These are phyloP conservation scores for Bauhinia variegata DNA, from an alignment of 306 rosid genomes.

Conservation along the genomic window DNA sequence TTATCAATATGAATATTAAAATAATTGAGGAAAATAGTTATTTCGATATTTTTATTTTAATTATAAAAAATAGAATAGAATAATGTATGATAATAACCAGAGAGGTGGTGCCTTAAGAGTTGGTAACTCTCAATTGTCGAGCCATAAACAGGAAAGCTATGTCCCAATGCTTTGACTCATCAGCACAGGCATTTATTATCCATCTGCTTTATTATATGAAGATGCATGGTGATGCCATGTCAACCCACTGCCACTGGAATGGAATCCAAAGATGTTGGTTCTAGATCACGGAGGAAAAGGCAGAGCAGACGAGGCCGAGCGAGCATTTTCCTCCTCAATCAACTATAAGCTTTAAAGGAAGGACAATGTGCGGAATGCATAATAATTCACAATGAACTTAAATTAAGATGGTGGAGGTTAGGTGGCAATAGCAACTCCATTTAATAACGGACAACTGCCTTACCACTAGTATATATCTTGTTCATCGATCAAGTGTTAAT, in stretches of 20 bases:
- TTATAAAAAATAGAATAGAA: no score
- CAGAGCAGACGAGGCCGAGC: background rate
- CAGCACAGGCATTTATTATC: slow-evolving; percentile 51
- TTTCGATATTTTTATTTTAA: no score
- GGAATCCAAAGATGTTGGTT: slow-evolving; percentile 40
- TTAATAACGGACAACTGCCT: no score
- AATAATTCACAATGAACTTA: background rate
- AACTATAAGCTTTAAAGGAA: slow-evolving; percentile 33
- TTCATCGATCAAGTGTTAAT: no score
- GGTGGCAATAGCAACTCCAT: no score
- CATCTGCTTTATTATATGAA: slow-evolving; percentile 38
- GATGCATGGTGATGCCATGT: slow-evolving; percentile 41
- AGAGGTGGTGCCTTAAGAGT: background rate
- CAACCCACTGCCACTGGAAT: no score
- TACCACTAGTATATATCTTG: no score
- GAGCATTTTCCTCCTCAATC: slow-evolving; percentile 1
- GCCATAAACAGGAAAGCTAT: slow-evolving; percentile 46
- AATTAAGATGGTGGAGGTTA: background rate
- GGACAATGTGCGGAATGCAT: slow-evolving; percentile 34
- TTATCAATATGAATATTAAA: no score
- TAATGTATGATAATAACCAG: no score
- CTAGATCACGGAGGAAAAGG: slow-evolving; percentile 18
- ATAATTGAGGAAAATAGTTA: no score
- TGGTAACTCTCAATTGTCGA: slow-evolving; percentile 46
- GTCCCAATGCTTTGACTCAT: slow-evolving; percentile 60